These are phyloP conservation scores for Coccomyxa sp. DNA, from an alignment of 139 green algal genomes.

Conservation along the genomic window DNA sequence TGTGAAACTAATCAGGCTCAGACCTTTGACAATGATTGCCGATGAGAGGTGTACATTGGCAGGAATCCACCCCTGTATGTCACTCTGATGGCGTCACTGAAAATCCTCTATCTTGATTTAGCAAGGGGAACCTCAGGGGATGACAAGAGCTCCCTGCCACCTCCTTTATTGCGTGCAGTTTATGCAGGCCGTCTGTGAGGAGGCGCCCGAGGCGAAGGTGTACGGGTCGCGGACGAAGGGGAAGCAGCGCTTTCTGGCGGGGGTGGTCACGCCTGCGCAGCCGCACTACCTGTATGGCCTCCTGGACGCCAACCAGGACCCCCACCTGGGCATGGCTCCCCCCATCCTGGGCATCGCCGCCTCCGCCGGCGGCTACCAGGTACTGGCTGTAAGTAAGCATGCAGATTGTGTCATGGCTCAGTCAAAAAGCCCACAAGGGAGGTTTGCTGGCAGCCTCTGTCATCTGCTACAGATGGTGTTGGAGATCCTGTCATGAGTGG, in stretches of 20 bases:
- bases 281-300: constrained; percentile 56
- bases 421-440: neutral
- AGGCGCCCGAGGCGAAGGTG: constrained; percentile 27
- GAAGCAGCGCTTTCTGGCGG: constrained; percentile 62
- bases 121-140: too few relatives aligned
- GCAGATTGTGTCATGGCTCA: neutral
- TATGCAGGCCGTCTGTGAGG: constrained; percentile 44
- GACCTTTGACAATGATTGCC: too few relatives aligned
- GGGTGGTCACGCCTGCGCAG: constrained; percentile 51
- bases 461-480: neutral
- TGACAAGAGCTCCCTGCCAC: too few relatives aligned
- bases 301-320: constrained; percentile 10
- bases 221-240: constrained; percentile 32
- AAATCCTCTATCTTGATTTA: too few relatives aligned
- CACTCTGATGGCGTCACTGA: too few relatives aligned
- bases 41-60: too few relatives aligned
- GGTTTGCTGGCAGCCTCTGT: neutral
- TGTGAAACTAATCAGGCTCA: too few relatives aligned
- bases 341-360: constrained; percentile 37
- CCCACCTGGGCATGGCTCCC: constrained; percentile 23
- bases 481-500: too few relatives aligned
- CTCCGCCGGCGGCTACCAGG: constrained; percentile 44
- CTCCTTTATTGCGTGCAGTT: too few relatives aligned
- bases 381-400: neutral
- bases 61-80: too few relatives aligned